Evolutionary conservation across 495 filamentous ascomycete species (phyloP).

Genomic region (Lichenothelia convexa): DNA sequence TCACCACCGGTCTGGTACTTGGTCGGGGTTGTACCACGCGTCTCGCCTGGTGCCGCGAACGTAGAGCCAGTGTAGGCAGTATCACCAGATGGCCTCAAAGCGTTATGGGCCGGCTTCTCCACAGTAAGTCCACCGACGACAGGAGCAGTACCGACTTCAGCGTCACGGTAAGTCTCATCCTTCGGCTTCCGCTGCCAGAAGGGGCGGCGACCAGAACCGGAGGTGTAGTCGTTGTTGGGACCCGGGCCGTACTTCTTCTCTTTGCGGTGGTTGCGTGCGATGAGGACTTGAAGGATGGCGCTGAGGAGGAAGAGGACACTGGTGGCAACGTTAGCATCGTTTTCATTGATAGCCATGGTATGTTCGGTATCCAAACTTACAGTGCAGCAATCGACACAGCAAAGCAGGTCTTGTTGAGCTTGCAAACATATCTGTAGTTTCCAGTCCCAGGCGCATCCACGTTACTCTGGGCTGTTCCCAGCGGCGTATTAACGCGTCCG

Average conservation of each 20-base stretch:
- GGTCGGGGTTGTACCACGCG: neutral
- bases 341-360: too few species aligned
- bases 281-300: conserved; percentile 33
- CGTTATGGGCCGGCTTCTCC: conserved; percentile 5
- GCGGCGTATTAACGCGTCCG: conserved; percentile 44
- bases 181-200: conserved; percentile 33
- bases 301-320: conserved; percentile 24
- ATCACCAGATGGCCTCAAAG: conserved; percentile 17
- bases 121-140: conserved; percentile 10
- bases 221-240: conserved; percentile 62
- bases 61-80: conserved; percentile 20
- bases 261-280: conserved; percentile 52
- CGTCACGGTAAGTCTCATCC: conserved; percentile 11
- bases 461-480: conserved; percentile 41
- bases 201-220: conserved; percentile 34
- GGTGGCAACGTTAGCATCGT: conserved; percentile 1
- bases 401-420: conserved; percentile 52
- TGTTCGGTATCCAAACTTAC: too few species aligned
- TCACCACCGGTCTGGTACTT: neutral
- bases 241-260: conserved; percentile 66
- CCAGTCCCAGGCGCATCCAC: conserved; percentile 23
- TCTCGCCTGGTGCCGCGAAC: conserved; percentile 1
- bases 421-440: conserved; percentile 40
- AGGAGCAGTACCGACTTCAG: conserved; percentile 9
- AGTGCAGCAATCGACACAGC: conserved; percentile 60